Evolutionary conservation across 2,329 filamentous ascomycete species (phyloP).

Genomic region (Fusarium sp.): DNA sequence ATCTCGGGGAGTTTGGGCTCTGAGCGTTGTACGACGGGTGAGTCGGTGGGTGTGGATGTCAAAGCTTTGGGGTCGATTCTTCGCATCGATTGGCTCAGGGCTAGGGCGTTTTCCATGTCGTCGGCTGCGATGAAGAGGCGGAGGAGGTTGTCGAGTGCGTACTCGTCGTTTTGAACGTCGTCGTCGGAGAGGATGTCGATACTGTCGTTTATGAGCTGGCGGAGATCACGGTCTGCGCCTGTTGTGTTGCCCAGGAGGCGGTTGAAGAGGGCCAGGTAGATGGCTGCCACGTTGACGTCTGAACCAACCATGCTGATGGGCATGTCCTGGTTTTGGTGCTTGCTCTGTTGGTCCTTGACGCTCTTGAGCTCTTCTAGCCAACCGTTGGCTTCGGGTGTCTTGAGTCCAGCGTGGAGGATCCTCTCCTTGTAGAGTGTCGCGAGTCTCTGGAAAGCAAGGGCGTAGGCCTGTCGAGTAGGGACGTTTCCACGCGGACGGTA

Average conservation of each 20-base stretch:
- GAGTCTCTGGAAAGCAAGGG: conserved; percentile 55
- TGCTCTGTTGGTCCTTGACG: conserved; percentile 52
- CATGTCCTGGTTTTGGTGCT: conserved; percentile 54
- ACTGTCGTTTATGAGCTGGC: conserved; percentile 51
- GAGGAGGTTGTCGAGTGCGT: conserved; percentile 56
- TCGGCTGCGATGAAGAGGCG: conserved; percentile 53
- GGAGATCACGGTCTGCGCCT: conserved; percentile 47
- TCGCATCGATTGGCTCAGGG: conserved; percentile 55
- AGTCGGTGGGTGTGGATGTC: conserved; percentile 44
- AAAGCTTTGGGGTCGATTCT: conserved; percentile 48
- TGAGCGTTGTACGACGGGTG: conserved; percentile 43
- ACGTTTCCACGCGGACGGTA: conserved; percentile 55
- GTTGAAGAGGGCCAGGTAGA: conserved; percentile 55
- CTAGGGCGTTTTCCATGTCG: conserved; percentile 51
- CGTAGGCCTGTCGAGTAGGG: conserved; percentile 53
- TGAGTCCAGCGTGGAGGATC: conserved; percentile 45
- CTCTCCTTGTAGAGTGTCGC: conserved; percentile 53
- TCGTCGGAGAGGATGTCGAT: conserved; percentile 54
- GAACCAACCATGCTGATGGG: conserved; percentile 55
- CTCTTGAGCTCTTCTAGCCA: conserved; percentile 53
- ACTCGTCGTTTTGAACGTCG: conserved; percentile 56
- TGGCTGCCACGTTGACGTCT: conserved; percentile 55
- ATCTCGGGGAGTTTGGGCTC: conserved; percentile 54
- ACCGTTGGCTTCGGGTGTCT: conserved; percentile 39
- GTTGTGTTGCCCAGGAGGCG: conserved; percentile 45